phyloP scores from a whole-genome alignment of 805 yeast species.

The Geotrichum ghanense region DNA sequence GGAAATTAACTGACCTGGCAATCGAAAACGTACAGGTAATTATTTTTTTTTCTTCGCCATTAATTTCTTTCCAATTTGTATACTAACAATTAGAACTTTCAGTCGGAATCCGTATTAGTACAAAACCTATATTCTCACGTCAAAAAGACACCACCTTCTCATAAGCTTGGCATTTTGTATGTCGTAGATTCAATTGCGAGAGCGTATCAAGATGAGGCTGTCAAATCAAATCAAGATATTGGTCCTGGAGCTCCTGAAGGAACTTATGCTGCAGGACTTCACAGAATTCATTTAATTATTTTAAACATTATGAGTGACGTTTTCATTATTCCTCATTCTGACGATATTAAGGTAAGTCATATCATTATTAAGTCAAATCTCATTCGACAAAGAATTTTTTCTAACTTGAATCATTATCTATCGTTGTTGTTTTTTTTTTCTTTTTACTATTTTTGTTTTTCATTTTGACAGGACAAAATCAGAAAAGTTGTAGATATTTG shows the following conservation, averaged over 20 bases:
- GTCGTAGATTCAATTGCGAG: slow-evolving; percentile 89
- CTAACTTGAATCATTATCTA: slow-evolving; percentile 2
- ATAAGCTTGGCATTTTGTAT: slow-evolving; percentile 84
- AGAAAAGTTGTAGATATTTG: slow-evolving; percentile 83
- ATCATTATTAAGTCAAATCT: too few relatives aligned
- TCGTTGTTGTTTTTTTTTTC: too few relatives aligned
- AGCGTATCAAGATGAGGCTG: slow-evolving; percentile 67
- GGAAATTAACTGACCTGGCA: slow-evolving; percentile 70
- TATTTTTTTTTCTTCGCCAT: not conserved
- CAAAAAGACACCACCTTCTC: slow-evolving; percentile 61
- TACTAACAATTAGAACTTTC: slow-evolving; percentile 7
- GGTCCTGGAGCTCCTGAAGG: slow-evolving; percentile 48
- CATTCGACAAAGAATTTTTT: too few relatives aligned
- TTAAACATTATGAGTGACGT: slow-evolving; percentile 55
- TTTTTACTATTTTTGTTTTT: too few relatives aligned
- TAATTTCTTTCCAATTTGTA: not conserved
- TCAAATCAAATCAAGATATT: slow-evolving; percentile 39
- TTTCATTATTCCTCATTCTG: slow-evolving; percentile 33
- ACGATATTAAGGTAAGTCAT: slow-evolving; percentile 35
- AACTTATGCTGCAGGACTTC: slow-evolving; percentile 62
- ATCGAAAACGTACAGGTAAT: slow-evolving; percentile 44
- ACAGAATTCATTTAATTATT: slow-evolving; percentile 51
- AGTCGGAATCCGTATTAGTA: slow-evolving; percentile 44
- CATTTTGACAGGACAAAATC: slow-evolving; percentile 46
- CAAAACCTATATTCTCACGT: slow-evolving; percentile 53